Evolutionary conservation across 2,329 filamentous ascomycete species (phyloP).

Genomic region (Parastagonospora nodorum): DNA sequence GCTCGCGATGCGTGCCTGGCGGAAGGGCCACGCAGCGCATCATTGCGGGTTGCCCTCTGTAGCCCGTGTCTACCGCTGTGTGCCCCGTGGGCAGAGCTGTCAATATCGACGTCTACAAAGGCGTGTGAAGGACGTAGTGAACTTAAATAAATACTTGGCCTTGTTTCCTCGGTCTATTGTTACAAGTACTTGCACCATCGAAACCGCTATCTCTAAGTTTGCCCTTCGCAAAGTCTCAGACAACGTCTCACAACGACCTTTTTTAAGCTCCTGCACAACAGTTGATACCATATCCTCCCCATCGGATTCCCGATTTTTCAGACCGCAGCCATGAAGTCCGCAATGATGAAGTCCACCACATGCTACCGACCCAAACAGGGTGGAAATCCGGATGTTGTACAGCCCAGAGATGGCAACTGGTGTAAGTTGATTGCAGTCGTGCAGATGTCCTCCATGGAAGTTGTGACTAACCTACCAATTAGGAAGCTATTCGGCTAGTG

Average conservation of each 20-base stretch:
- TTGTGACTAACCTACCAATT: constrained; percentile 9
- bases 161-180: constrained; percentile 20
- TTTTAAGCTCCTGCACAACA: constrained; percentile 13
- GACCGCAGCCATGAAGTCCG: constrained; percentile 2
- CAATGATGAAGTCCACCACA: background rate
- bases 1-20: constrained; percentile 25
- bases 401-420: constrained; percentile 22
- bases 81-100: constrained; percentile 35
- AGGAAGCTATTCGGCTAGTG: constrained; percentile 13
- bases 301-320: background rate
- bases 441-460: background rate
- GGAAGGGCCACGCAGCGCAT: constrained; percentile 32
- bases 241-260: constrained; percentile 20
- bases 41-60: constrained; percentile 38
- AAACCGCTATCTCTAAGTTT: constrained; percentile 23
- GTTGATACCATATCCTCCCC: constrained; percentile 7
- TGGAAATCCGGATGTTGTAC: background rate
- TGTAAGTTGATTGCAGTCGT: constrained; percentile 1
- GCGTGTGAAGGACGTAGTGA: constrained; percentile 16
- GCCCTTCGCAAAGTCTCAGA: constrained; percentile 26
- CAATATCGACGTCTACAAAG: constrained; percentile 19
- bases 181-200: constrained; percentile 25
- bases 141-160: constrained; percentile 32
- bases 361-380: background rate
- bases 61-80: constrained; percentile 27